These are phyloP conservation scores for Aspergillus ibericus DNA, from an alignment of 2,329 filamentous ascomycete genomes.

Conservation along the genomic window DNA sequence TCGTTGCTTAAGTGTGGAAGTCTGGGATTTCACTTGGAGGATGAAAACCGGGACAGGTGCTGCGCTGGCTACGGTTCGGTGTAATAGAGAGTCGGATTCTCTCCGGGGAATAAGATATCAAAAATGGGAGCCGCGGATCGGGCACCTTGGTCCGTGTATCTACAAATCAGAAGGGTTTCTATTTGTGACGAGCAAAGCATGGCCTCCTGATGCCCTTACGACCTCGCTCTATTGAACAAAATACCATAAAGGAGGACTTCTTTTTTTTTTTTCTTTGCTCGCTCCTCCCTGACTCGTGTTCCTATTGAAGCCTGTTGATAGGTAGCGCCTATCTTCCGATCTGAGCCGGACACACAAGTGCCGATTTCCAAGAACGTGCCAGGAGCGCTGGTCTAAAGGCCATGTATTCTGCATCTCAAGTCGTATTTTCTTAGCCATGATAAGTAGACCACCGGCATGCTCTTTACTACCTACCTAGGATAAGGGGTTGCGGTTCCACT, in stretches of 20 bases:
- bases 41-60: slow-evolving; percentile 29
- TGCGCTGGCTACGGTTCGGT: slow-evolving; percentile 31
- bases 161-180: slow-evolving; percentile 37
- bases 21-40: slow-evolving; percentile 25
- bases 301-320: neutral
- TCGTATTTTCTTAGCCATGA: neutral
- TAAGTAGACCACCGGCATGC: neutral
- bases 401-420: neutral
- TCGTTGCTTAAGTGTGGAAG: slow-evolving; percentile 72
- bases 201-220: slow-evolving; percentile 40
- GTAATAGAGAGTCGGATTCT: slow-evolving; percentile 30
- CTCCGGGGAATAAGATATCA: slow-evolving; percentile 29
- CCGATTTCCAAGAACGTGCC: neutral
- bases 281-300: neutral
- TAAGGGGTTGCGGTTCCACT: neutral
- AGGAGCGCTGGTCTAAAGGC: neutral
- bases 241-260: slow-evolving; percentile 37
- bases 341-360: neutral
- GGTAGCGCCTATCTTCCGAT: neutral
- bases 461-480: neutral
- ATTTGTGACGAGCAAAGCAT: slow-evolving; percentile 39
- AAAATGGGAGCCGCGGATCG: slow-evolving; percentile 32
- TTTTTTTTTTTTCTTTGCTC: slow-evolving; percentile 17
- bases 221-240: slow-evolving; percentile 39
- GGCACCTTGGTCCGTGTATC: slow-evolving; percentile 30